These are phyloP conservation scores for Melanogaster broomeanus DNA, from an alignment of 768 basidiomycete species.

Conservation along the genomic window DNA sequence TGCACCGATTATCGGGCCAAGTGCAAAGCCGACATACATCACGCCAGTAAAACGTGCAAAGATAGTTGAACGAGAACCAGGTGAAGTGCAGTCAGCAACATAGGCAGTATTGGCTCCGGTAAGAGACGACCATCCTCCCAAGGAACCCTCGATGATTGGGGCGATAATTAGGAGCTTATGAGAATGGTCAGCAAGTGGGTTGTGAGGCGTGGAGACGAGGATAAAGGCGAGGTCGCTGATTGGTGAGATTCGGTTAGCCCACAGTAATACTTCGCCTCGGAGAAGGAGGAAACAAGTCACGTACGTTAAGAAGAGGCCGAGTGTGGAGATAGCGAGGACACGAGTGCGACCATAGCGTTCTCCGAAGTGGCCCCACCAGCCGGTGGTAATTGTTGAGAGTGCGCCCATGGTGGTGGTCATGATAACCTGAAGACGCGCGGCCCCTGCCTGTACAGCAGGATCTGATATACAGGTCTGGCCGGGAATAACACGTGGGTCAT, in stretches of 20 bases:
- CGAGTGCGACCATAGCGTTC: slow-evolving; percentile 77
- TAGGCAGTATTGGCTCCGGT: slow-evolving; percentile 65
- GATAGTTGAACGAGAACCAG: slow-evolving; percentile 73
- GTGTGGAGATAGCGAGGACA: slow-evolving; percentile 63
- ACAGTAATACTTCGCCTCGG: neutral
- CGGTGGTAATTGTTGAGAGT: slow-evolving; percentile 80
- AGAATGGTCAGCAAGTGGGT: slow-evolving; percentile 59
- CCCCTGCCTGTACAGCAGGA: slow-evolving; percentile 64
- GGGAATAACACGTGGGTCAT: slow-evolving; percentile 40
- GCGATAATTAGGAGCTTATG: slow-evolving; percentile 77
- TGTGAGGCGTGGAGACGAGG: slow-evolving; percentile 69
- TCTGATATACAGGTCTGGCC: slow-evolving; percentile 44
- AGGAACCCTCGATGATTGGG: slow-evolving; percentile 75
- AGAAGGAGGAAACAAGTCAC: slow-evolving; percentile 41
- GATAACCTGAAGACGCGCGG: slow-evolving; percentile 73
- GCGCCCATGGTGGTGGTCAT: slow-evolving; percentile 78
- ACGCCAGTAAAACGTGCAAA: slow-evolving; percentile 74
- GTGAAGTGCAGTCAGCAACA: slow-evolving; percentile 80
- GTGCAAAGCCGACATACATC: slow-evolving; percentile 72
- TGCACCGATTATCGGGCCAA: slow-evolving; percentile 73
- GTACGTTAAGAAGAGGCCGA: slow-evolving; percentile 76
- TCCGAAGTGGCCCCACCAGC: slow-evolving; percentile 83
- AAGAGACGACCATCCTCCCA: slow-evolving; percentile 75
- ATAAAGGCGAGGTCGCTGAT: slow-evolving; percentile 77
- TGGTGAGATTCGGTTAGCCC: slow-evolving; percentile 1